Evolutionary conservation across 1,139 yeast species (phyloP), one percentile per base, ranked within the genome.

Genomic region (Hemisphaericaspora xylanilytica): DNA sequence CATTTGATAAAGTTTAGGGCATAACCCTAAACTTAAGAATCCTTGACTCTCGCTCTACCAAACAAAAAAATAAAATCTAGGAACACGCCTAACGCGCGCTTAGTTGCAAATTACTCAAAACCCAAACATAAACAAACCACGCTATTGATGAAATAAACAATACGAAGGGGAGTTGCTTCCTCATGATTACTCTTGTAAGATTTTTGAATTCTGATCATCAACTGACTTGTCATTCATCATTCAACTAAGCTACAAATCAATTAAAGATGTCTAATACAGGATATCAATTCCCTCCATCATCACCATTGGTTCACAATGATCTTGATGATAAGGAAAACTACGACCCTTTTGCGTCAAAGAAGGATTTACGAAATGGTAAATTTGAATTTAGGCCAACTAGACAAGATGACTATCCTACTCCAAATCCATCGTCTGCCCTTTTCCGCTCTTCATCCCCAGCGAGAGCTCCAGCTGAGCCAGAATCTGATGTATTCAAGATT

Each of bases 271-370:
- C 46, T 7, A 29, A 35, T 31, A 30, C 42, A n/a, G 40, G 36
- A 32, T 45, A 44, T 39, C 50, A 47, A 39, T 80, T 78, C 56
- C 85, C 84, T 10, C 86, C 86, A 15, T 79, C 85, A 20, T 80
- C 85, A 22, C 85, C 86, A 2, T 67, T 78, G 43, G 56, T 70
- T 39, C 65, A 63, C 40, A 54, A 48, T 30, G 55, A 46, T 20
- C 56, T 53, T 32, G 51, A 50, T 29, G 53, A 47, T 15, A 42
- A 37, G 13, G 33, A 15, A 8, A 26, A 28, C 13, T 12, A 17
- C 14, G 65, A 61, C 24, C 61, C 64, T 6, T 54, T 58, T 38
- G 44, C 51, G 5, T 35, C 42, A 18, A 49, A 46, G 33, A 37
- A 37, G 7, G 33, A 30, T 25, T n/a, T 32, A 39, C 30, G 31